Base-by-base conservation (phyloP, 805 yeast genomes). In the Monosporozyma siamensis region DNA sequence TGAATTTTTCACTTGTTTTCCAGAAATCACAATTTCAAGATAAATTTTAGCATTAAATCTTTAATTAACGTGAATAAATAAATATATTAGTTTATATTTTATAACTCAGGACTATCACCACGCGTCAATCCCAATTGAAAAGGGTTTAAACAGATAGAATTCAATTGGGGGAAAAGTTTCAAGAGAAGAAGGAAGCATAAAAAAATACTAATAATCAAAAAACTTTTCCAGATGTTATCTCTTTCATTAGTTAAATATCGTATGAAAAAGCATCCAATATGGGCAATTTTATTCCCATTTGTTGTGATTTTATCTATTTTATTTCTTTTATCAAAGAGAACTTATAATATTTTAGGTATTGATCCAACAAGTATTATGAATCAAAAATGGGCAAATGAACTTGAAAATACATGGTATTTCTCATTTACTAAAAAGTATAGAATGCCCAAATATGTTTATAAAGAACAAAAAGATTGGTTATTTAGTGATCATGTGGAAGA, bases 401-500 rank as follows among this genome's bases (percentile, higher is more conserved):
- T 46, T 31, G 65, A 61, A 45, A 54, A 53, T 38, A 56, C 64
- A 6, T 61, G 59, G 45, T 63, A 63, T 34, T 61, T 61, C 49
- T 63, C 66, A 14, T 61, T 52, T 40, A 49, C 65, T 8, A 56
- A 50, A 15, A 56, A 55, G 40, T 63, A 48, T 44, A 61, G 53
- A 39, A 56, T 52, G 56, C 70, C 72, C 38, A 73, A 71, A 49
- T 75, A 77, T 54, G 64, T 68, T 40, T 77, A 75, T 57, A 61
- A 61, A 48, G 55, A 58, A 39, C 49, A 55, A 31, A 46, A 58
- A 11, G 56, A 54, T 31, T 66, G 68, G 55, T 67, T 75, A 8
- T 69, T 76, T 66, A 71, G 74, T 51, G 68, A 68, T 25, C 68
- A 67, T 49, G 72, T 73, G 45, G 70, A 69, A 38, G 80, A 78